A percentile compares a stretch with the other conserved stretches of the same genome.
These are phyloP conservation scores for Chloris gayana DNA, from an alignment of 176 grass and related monocot genomes.

Conservation along the genomic window DNA sequence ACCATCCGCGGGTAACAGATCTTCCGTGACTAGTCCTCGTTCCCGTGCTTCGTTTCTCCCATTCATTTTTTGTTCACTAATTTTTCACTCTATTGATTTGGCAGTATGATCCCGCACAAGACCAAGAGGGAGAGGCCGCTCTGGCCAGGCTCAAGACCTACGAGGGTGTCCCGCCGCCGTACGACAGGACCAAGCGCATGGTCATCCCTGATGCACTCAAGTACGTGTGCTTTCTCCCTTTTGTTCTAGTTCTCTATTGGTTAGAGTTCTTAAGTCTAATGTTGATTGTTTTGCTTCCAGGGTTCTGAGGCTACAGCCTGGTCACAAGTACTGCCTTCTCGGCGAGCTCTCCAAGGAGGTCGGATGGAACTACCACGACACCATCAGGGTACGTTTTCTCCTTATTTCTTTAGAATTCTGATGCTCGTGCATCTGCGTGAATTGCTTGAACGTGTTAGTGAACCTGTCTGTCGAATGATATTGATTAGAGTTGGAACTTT, in stretches of 20 bases:
- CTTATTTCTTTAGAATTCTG: too few relatives aligned
- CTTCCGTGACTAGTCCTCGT: neutral
- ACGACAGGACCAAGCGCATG: constrained; percentile 85
- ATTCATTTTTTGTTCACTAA: neutral
- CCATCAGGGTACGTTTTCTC: constrained; percentile 61
- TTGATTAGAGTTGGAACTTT: too few relatives aligned
- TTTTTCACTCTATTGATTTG: neutral
- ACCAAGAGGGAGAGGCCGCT: constrained; percentile 84
- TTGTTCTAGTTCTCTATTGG: neutral
- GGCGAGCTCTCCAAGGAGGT: constrained; percentile 92
- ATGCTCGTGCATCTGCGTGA: too few relatives aligned
- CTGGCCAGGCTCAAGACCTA: constrained; percentile 85
- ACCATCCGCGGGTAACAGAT: constrained; percentile 69
- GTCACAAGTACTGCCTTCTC: constrained; percentile 88
- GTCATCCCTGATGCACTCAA: constrained; percentile 96
- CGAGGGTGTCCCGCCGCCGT: constrained; percentile 90
- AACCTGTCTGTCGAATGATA: too few relatives aligned
- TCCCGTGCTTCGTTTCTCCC: too few relatives aligned
- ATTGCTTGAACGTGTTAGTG: too few relatives aligned
- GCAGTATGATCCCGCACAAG: constrained; percentile 98
- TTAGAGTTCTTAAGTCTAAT: neutral
- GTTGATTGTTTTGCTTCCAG: constrained; percentile 12
- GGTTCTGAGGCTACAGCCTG: constrained; percentile 90
- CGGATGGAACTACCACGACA: constrained; percentile 85
- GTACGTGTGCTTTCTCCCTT: constrained; percentile 27